Evolutionary conservation across 805 yeast species (phyloP), one percentile per base, ranked within the genome.

Genomic region (Kluyveromyces dobzhanskii): DNA sequence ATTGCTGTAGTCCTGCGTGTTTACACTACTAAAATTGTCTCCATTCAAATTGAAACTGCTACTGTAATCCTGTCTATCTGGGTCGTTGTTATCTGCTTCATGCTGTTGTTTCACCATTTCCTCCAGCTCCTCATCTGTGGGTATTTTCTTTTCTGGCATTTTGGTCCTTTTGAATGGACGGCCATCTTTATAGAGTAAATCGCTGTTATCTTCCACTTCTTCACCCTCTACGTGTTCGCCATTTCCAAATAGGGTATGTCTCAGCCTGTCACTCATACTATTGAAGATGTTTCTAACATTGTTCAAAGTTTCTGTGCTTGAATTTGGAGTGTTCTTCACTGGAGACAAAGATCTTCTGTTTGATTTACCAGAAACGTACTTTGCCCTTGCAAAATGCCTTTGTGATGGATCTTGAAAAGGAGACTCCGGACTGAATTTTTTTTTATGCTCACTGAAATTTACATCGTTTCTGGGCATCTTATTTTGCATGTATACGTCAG

Each of bases 271-370:
- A 25, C 30, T 34, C 18, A 34, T 34, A 5, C 37, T 26, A 25
- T 34, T 34, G 19, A 34, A 34, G 17, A 53, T 40, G 23, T 47
- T 43, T 26, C 44, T 46, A 42, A 42, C 47, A 42, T 38, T 51
- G 46, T 30, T 46, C 24, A 41, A 35, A 9, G 38, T 32, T n/a
- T 35, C 44, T 14, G 45, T 24, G 16, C 38, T 30, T 7, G 46
- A 24, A 5, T 44, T 46, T n/a, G 55, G 53, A 8, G 40, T 38
- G n/a, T 35, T 39, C 35, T 53, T 55, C 3, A 50, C 40, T 8
- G 58, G 59, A 4, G 59, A 54, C 12, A 40, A 31, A 3, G 59
- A 52, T 23, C 56, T 42, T 37, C 50, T 43, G 4, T 30, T 32
- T 10, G 41, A 46, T 27, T 40, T 43, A 28, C 40, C 45, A 18